These are phyloP conservation scores for Protea cynaroides DNA, from an alignment of 164 flowering plant genomes.

Conservation along the genomic window DNA sequence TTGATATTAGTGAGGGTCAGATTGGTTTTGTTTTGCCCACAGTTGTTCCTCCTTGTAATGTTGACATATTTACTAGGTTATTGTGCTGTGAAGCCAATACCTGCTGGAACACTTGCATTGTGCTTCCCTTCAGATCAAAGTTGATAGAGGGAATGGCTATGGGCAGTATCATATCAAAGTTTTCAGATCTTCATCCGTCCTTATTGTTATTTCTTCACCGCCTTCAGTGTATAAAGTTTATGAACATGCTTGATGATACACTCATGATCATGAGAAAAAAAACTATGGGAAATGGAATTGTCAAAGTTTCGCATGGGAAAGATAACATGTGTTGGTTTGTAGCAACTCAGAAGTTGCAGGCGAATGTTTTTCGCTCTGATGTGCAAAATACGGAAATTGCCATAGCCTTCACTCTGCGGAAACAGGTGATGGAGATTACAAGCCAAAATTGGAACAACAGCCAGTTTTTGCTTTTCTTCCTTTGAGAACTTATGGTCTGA, in stretches of 20 bases:
- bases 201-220: conserved; percentile 88
- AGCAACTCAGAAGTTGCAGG: conserved; percentile 48
- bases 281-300: conserved; percentile 59
- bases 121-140: conserved; percentile 73
- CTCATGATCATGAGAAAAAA: conserved; percentile 67
- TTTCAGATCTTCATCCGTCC: conserved; percentile 95
- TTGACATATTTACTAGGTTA: conserved; percentile 31
- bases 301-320: conserved; percentile 68
- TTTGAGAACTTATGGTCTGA: conserved; percentile 83
- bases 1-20: conserved; percentile 85
- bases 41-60: conserved; percentile 57
- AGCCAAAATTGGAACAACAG: conserved; percentile 54
- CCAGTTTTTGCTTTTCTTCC: conserved; percentile 98
- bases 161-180: conserved; percentile 56
- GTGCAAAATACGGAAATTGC: conserved; percentile 81
- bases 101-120: conserved; percentile 82
- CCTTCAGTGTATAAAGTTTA: conserved; percentile 67
- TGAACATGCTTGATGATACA: conserved; percentile 56
- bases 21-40: conserved; percentile 98
- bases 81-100: conserved; percentile 31
- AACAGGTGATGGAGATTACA: conserved; percentile 40
- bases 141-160: conserved; percentile 36
- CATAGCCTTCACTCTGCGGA: conserved; percentile 73
- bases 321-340: conserved; percentile 84
- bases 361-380: conserved; percentile 45